Evolutionary conservation across 2,329 filamentous ascomycete species (phyloP).

Genomic region (Mariannaea elegans): DNA sequence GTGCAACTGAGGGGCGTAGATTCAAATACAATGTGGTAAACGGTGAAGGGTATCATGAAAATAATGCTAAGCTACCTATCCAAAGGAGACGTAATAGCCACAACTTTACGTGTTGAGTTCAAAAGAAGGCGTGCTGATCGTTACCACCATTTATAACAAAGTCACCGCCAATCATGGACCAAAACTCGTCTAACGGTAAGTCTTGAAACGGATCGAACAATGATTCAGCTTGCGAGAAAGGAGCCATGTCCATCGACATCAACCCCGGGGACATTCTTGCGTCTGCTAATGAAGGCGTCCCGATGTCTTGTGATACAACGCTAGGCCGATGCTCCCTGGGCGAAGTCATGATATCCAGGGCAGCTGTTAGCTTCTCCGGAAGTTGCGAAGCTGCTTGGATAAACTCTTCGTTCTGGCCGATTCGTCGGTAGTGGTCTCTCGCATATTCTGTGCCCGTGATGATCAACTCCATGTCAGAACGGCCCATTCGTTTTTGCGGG

Average conservation of each 20-base stretch:
- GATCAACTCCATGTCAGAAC: constrained; percentile 33
- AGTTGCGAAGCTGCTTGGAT: constrained; percentile 26
- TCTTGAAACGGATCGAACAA: constrained; percentile 37
- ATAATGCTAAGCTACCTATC: not conserved
- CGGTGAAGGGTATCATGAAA: constrained; percentile 5
- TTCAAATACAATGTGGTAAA: not conserved
- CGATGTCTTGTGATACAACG: constrained; percentile 2
- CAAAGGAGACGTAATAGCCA: not conserved
- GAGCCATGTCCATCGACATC: constrained; percentile 4
- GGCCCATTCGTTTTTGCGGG: constrained; percentile 35
- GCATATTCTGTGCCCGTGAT: constrained; percentile 25
- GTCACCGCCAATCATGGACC: constrained; percentile 36
- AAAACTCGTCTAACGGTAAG: constrained; percentile 35
- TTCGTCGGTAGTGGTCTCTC: constrained; percentile 24
- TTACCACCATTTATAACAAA: constrained; percentile 17
- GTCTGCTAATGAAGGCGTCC: not conserved
- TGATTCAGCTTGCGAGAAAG: constrained; percentile 27
- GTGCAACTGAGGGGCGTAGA: not conserved
- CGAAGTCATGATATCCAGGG: constrained; percentile 17
- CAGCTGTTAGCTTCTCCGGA: constrained; percentile 27
- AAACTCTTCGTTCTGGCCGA: constrained; percentile 28
- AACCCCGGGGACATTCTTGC: constrained; percentile 14
- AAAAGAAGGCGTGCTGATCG: constrained; percentile 10
- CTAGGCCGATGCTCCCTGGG: constrained; percentile 19
- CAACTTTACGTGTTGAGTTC: not conserved